A percentile compares a stretch with the other conserved stretches of the same genome.
phyloP scores from a whole-genome alignment of 257 asterid species.

The Solanum chiquidenum region DNA sequence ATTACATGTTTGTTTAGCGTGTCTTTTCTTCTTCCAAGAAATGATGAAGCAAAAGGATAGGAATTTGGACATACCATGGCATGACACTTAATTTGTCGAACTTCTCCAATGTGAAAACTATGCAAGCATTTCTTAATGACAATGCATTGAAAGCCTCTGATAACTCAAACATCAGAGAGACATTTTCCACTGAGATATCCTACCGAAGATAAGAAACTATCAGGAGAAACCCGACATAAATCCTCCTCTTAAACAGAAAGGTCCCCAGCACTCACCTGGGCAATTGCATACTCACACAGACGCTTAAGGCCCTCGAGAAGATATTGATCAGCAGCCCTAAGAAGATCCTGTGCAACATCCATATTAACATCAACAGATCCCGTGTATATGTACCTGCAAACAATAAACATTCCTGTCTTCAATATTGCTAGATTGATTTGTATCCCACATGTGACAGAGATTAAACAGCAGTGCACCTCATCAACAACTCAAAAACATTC shows the following conservation, averaged over 20 bases:
- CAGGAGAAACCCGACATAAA: conserved; percentile 1
- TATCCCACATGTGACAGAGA: not conserved
- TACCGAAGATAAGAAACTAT: conserved; percentile 17
- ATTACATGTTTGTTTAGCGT: not conserved
- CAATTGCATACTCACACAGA: conserved; percentile 58
- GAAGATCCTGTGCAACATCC: conserved; percentile 63
- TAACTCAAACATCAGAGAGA: conserved; percentile 76
- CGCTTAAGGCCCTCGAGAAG: conserved; percentile 73
- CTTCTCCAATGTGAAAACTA: conserved; percentile 70
- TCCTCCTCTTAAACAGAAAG: conserved; percentile 1
- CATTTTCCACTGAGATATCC: conserved; percentile 84
- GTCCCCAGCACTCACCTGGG: conserved; percentile 38
- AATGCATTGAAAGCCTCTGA: conserved; percentile 86
- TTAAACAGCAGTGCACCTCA: conserved; percentile 47
- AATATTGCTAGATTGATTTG: not conserved
- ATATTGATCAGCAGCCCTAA: conserved; percentile 72
- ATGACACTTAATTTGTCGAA: conserved; percentile 44
- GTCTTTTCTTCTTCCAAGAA: not conserved
- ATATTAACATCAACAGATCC: conserved; percentile 60
- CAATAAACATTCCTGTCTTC: not conserved
- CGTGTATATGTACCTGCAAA: conserved; percentile 56
- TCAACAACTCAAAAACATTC: conserved; percentile 97
- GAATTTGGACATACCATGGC: conserved; percentile 49
- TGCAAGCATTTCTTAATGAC: conserved; percentile 71
- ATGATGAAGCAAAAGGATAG: not conserved